Base-by-base conservation (phyloP, 768 basidiomycete genomes). In the Rubroboletus pulcherrimus region DNA sequence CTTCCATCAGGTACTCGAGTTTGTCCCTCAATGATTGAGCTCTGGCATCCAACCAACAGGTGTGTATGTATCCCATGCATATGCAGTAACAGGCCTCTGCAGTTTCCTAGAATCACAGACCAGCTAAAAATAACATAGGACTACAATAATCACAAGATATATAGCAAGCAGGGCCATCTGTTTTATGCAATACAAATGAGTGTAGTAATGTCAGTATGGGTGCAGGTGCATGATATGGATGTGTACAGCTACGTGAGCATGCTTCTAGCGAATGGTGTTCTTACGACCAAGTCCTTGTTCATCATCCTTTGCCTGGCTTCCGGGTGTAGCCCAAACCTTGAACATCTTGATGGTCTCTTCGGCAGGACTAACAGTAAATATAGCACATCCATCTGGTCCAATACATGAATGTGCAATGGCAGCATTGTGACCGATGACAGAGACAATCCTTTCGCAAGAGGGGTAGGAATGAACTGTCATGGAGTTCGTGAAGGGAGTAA, bases 341-440 rank as follows among this genome's bases (percentile, higher is more conserved):
- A 85, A 87, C 79, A 86, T 83, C 72, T 85, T 86, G 71, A 87
- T 84, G 45, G 82, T 80, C 66, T 87, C 83, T 59, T 87, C 86
- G 29, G 68, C 71, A 2, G 84, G 81, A 54, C 81, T 85, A 8
- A 84, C 78, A 33, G 86, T 85, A 62, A 86, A 87, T 51, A 86
- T 63, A 60, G 74, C 77, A 56, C 83, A 83, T 7, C 85, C 85
- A 49, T 82, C 79, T 3, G 84, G 85, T 37, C 83, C 75, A 39
- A 87, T 70, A 64, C 84, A 85, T 57, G 83, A 83, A 56, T 86
- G 83, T 12, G 79, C 78, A 11, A 86, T 75, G 5, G 76, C 66
- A 50, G 78, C 76, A 21, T 71, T 70, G 63, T 87, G 84, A n/a
- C 84, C 85, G 12, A 76, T 66, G 39, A 82, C 76, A 47, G 82